A percentile compares a stretch with the other conserved stretches of the same genome.
Conservation (phyloP, 129 eudicot species). For the Helichrysum umbraculigerum region DNA sequence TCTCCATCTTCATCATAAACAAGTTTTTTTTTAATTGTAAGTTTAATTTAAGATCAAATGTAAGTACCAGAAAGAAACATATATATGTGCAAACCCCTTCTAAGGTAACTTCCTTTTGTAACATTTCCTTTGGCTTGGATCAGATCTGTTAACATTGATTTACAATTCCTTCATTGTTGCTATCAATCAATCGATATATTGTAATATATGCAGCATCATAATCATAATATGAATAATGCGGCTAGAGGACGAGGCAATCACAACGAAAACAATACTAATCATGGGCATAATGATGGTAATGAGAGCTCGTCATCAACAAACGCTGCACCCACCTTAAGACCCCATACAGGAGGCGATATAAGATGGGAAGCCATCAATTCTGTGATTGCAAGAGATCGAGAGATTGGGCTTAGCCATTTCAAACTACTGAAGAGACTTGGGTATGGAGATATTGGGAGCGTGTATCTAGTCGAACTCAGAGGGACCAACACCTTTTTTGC, state of each 20-base stretch:
- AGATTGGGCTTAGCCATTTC: slow-evolving; percentile 24
- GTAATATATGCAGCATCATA: slow-evolving; percentile 12
- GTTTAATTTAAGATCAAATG: neutral
- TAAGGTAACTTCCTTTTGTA: neutral
- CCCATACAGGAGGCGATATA: slow-evolving; percentile 23
- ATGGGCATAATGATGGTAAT: slow-evolving; percentile 9
- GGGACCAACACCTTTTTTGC: slow-evolving; percentile 25
- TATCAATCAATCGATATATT: neutral
- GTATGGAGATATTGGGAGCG: slow-evolving; percentile 28
- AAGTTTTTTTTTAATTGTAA: neutral
- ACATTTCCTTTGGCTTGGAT: neutral
- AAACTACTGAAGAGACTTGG: slow-evolving; percentile 15
- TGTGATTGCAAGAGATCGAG: slow-evolving; percentile 15
- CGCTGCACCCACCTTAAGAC: slow-evolving; percentile 18
- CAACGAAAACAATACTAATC: neutral
- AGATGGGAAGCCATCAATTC: slow-evolving; percentile 26
- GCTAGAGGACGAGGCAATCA: slow-evolving; percentile 1
- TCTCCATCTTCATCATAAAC: slow-evolving; percentile 22
- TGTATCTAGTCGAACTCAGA: slow-evolving; percentile 19
- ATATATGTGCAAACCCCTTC: slow-evolving; percentile 7
- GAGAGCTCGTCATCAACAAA: slow-evolving; percentile 21
- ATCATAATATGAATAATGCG: slow-evolving; percentile 13
- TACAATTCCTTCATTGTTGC: neutral
- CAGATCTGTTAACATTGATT: too few relatives aligned
- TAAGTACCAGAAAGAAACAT: neutral